Percentiles rank a stretch among this genome's conserved stretches.
Evolutionary conservation across 2,329 filamentous ascomycete genomes (phyloP).

Genomic region (Fusarium nodosum): DNA sequence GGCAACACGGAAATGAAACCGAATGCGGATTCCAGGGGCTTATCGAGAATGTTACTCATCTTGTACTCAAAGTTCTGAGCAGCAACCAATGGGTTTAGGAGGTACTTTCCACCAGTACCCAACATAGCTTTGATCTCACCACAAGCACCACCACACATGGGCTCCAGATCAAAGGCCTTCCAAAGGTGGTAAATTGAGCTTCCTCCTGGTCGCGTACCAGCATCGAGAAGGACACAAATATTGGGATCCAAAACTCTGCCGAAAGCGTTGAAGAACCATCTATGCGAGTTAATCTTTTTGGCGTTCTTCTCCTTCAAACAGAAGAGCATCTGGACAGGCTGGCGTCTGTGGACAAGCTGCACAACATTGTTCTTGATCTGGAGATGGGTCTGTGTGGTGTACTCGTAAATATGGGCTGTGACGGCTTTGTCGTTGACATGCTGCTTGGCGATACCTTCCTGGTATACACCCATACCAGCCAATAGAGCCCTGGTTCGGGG

Average conservation of each 20-base stretch:
- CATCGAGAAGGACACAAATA: conserved; percentile 95
- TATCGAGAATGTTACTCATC: conserved; percentile 99
- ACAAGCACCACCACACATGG: conserved; percentile 97
- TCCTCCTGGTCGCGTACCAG: conserved; percentile 92
- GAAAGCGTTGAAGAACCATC: conserved; percentile 99
- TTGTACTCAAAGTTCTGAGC: conserved; percentile 99
- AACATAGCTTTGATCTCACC: conserved; percentile 99
- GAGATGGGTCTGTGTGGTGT: conserved; percentile 87
- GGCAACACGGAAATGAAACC: conserved; percentile 97
- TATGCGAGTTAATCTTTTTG: conserved; percentile 99
- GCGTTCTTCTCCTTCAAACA: conserved; percentile 99
- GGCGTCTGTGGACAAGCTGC: conserved; percentile 83
- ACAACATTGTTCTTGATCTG: conserved; percentile 93
- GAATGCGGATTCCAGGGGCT: conserved; percentile 96
- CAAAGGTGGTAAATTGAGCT: conserved; percentile 98
- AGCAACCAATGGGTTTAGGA: conserved; percentile 93
- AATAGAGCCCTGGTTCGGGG: conserved; percentile 79
- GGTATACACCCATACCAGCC: conserved; percentile 52
- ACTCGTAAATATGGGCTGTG: conserved; percentile 81
- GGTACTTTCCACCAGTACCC: conserved; percentile 83
- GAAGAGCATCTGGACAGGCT: conserved; percentile 96
- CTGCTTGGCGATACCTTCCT: conserved; percentile 85
- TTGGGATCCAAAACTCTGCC: conserved; percentile 93
- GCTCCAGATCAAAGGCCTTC: conserved; percentile 98
- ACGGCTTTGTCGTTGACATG: background rate